Evolutionary conservation across 23 red algal genomes (phyloP), one percentile per base, ranked within the genome.

Genomic region (Pyropia haitanensis): DNA sequence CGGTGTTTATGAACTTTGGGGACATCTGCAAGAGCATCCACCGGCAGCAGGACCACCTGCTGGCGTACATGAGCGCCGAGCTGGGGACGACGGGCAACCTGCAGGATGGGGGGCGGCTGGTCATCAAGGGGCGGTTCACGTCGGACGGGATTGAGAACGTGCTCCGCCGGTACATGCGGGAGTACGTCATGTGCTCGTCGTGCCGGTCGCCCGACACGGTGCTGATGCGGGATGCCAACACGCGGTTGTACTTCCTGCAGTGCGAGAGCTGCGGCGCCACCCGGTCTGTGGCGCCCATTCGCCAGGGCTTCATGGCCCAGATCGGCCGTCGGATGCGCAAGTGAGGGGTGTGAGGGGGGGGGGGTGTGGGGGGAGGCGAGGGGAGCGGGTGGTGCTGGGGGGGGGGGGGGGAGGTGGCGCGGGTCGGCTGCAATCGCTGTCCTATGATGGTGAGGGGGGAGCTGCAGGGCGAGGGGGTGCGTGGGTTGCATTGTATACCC

Each of bases 191-290:
- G 25, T 96, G 92, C 61, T 70, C 65, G 21, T 83, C 75, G 23
- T 98, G 94, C 75, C 67, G 58, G 54, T 88, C 81, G 20, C 86
- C 94, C 52, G 79, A 98, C 54, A 91, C 94, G 5, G 88, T 85
- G 46, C 67, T 98, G 17, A 98, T 98, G 86, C 64, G 94, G 31
- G 94, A 98, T 32, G 94, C 94, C 51, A 89, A 91, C 68, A 88
- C 94, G 22, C 85, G 94, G 22, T 58, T 98, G 53, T 98, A 98
- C 57, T 98, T 98, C 53, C 58, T 98, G 54, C 83, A 82, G 25
- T 98, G 94, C 67, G 85, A 98, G 65, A 90, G 85, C 67, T 98
- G 94, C 60, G 94, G 94, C 19, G 85, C 94, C 10, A 73, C 76
- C 26, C 80, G 94, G 26, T 98, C 94, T 64, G 94, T 98, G 51